Percentiles rank a stretch among this genome's conserved stretches.
Conservation (phyloP, 305 asterid species). For the Solanum hybrid region DNA sequence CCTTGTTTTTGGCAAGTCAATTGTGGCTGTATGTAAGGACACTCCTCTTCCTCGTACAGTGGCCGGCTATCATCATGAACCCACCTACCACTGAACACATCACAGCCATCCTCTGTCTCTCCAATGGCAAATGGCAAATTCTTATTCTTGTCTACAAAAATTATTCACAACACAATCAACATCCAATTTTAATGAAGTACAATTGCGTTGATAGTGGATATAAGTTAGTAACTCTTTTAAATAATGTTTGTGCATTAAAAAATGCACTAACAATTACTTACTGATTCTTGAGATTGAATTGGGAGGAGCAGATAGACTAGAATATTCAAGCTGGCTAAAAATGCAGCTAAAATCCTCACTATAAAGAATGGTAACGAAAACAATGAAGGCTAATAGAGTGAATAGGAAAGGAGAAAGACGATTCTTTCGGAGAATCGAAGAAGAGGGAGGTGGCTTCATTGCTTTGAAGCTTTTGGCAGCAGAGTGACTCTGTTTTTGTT, state of each 20-base stretch:
- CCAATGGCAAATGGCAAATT: constrained; percentile 20
- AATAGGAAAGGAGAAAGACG: constrained; percentile 62
- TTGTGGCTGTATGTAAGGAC: constrained; percentile 29
- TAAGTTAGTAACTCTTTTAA: background rate
- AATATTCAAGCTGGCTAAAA: constrained; percentile 33
- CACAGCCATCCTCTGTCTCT: constrained; percentile 16
- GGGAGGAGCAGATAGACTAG: constrained; percentile 11
- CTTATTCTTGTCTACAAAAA: constrained; percentile 12
- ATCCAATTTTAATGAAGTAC: background rate
- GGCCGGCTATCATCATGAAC: constrained; percentile 18
- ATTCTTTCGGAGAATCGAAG: constrained; percentile 30
- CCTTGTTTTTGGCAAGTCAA: constrained; percentile 22
- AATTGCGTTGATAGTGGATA: background rate
- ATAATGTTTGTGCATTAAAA: background rate
- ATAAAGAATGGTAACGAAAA: constrained; percentile 59
- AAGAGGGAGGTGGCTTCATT: constrained; percentile 39
- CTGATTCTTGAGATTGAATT: constrained; percentile 22
- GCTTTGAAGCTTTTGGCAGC: constrained; percentile 10
- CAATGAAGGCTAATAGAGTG: constrained; percentile 52
- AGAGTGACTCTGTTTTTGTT: background rate
- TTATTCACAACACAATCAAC: background rate
- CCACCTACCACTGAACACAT: constrained; percentile 24
- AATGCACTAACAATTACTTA: constrained; percentile 5
- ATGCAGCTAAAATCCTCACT: constrained; percentile 63
- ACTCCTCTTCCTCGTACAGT: constrained; percentile 21